Evolutionary conservation across 2,329 filamentous ascomycete genomes (phyloP).

Genomic region (Cordyceps javanica): DNA sequence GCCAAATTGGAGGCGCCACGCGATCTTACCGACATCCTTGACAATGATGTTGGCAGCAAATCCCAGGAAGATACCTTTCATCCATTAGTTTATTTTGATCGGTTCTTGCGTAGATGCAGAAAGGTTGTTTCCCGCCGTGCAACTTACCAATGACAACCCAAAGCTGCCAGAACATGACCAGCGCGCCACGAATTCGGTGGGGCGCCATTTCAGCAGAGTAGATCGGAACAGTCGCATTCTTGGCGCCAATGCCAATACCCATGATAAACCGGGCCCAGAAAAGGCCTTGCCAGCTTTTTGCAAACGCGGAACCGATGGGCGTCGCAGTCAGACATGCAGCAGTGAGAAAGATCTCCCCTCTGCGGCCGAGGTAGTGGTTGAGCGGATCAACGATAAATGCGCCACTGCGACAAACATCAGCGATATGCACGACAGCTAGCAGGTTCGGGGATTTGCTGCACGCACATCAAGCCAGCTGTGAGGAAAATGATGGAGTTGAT

Average conservation of each 20-base stretch:
- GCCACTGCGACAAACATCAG: conserved; percentile 16
- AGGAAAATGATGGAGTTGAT: conserved; percentile 29
- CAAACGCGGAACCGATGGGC: conserved; percentile 50
- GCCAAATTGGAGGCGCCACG: conserved; percentile 58
- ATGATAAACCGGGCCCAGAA: conserved; percentile 60
- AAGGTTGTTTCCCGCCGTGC: neutral
- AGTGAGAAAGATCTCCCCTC: conserved; percentile 61
- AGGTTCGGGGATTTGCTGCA: neutral
- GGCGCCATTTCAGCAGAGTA: conserved; percentile 69
- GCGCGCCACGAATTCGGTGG: conserved; percentile 58
- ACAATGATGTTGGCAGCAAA: conserved; percentile 48
- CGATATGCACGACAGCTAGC: neutral
- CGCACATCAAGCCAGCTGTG: conserved; percentile 52
- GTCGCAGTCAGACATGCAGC: conserved; percentile 42
- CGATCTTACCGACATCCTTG: conserved; percentile 43
- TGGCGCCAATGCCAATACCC: conserved; percentile 62
- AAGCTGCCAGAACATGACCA: conserved; percentile 71
- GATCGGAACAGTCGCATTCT: conserved; percentile 59
- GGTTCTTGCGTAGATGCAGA: neutral
- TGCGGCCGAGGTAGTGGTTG: conserved; percentile 58
- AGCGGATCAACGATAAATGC: conserved; percentile 36
- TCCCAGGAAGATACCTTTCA: conserved; percentile 40
- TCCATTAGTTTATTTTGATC: conserved; percentile 31
- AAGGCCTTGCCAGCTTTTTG: conserved; percentile 59
- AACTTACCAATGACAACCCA: conserved; percentile 24